Base-by-base conservation (phyloP, 768 basidiomycete species). In the Asterophora lycoperdoides region DNA sequence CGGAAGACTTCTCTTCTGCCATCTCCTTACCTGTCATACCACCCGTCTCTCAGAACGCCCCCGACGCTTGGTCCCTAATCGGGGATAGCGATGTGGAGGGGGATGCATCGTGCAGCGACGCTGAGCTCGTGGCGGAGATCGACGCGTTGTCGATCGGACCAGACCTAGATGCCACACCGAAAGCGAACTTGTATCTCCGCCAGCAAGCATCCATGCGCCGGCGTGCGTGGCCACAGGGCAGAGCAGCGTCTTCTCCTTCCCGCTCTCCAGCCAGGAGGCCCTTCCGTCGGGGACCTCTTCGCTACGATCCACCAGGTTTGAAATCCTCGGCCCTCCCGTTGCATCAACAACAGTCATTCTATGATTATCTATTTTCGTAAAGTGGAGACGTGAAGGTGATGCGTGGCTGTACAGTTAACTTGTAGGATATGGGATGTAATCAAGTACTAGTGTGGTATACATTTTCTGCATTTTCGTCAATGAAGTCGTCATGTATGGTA, bases 171-270 rank as follows among this genome's bases (percentile, higher is more conserved):
- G 34, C 46, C 36, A 34, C 52, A 43, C 52, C 43, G 33, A 38
- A 52, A 44, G 42, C 40, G 56, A 56, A 33, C 62, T 67, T 5
- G 51, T 66, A 19, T 70, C 71, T n/a, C 69, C 72, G 8, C 66
- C 73, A 44, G 65, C 66, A 55, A 44, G 42, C 59, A 5, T 57
- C 65, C 26, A 39, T 63, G 32, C 66, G 63, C 26, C 62, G 69
- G 36, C 60, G 67, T 17, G 38, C 66, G 2, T 57, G 68, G 48
- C 58, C 58, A 10, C 58, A 49, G 13, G 60, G 60, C 46, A 62
- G 68, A 34, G 72, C 76, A 8, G 54, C 67, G 29, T 79, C 78
- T 5, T 80, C 80, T 0, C 78, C 76, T n/a, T 78, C 77, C 13
- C 71, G 75, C 19, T 81, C 80, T 1, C 80, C 80, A 14, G 74